Evolutionary conservation across 352 stramenopile species (phyloP), one percentile per base, ranked within the genome.

Genomic region (Pythium phragmiticola): DNA sequence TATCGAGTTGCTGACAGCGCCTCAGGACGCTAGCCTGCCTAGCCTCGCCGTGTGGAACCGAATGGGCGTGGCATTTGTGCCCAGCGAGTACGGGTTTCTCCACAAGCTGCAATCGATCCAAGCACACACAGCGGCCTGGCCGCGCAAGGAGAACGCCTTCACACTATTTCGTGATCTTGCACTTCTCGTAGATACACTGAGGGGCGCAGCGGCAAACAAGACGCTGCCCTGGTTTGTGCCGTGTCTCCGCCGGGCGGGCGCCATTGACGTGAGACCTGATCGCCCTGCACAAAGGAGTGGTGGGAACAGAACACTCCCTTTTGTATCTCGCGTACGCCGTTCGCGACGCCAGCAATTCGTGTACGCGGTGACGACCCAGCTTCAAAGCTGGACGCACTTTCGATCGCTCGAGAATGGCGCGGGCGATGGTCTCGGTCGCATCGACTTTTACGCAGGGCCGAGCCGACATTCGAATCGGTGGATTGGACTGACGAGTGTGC

Each of bases 21-120:
- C 26, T 4, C 26, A 28, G 26, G 26, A 28, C 2, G 26, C 26
- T 28, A 28, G 26, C 26, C 26, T 28, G 26, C 36, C 36, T 11
- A 42, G 9, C 36, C 36, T 42, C 4, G 36, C 36, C 2, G 36
- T 42, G 36, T 11, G 19, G 53, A 57, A 46, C 13, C 33, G 30
- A 46, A 19, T 34, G 34, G 43, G 45, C 11, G 56, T 63, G 45
- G 34, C n/a, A 14, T 63, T 48, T 48, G 23, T 39, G n/a, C 56
- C 56, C 19, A 57, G 19, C 16, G 47, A 64, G 36, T 57, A 64
- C 26, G 57, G 57, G 21, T 64, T 57, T 30, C 47, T 64, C 30
- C 30, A 33, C 1, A 45, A 36, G 16, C 17, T 47, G 11, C 56
- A 63, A 34, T 47, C 37, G 34, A 33, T 13, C 16, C 19, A 42